Evolutionary conservation across 1,284 basidiomycete genomes (phyloP).

Genomic region (Ganoderma meredithae): DNA sequence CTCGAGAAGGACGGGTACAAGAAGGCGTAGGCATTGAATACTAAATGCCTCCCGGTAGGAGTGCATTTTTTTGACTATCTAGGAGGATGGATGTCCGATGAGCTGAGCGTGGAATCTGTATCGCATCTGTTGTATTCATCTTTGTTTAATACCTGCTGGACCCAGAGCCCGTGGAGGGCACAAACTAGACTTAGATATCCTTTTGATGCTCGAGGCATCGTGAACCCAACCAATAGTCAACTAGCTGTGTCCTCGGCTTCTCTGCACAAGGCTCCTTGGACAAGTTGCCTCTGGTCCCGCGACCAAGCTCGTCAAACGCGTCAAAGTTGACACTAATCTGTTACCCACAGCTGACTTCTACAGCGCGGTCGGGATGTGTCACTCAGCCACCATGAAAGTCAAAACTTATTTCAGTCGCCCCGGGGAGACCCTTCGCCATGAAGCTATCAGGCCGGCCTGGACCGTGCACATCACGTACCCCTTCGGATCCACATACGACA

Average conservation of each 20-base stretch:
- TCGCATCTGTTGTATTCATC: neutral
- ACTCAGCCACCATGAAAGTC: neutral
- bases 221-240: neutral
- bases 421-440: neutral
- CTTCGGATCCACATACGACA: conserved; percentile 48
- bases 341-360: neutral
- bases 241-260: neutral
- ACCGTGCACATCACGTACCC: conserved; percentile 52
- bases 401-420: neutral
- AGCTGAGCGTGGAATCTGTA: neutral
- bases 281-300: no score
- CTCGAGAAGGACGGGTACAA: conserved; percentile 29
- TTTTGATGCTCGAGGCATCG: neutral
- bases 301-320: no score
- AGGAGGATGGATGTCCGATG: neutral
- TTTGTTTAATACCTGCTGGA: neutral
- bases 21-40: conserved; percentile 9
- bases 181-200: neutral
- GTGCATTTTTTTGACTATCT: neutral
- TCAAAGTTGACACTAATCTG: no score
- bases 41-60: neutral
- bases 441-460: conserved; percentile 51
- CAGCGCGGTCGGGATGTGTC: neutral
- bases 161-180: neutral
- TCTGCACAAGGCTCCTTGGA: neutral